Conservation (phyloP, 176 grass and related monocot species). For the Rhipidocladum racemiflorum region DNA sequence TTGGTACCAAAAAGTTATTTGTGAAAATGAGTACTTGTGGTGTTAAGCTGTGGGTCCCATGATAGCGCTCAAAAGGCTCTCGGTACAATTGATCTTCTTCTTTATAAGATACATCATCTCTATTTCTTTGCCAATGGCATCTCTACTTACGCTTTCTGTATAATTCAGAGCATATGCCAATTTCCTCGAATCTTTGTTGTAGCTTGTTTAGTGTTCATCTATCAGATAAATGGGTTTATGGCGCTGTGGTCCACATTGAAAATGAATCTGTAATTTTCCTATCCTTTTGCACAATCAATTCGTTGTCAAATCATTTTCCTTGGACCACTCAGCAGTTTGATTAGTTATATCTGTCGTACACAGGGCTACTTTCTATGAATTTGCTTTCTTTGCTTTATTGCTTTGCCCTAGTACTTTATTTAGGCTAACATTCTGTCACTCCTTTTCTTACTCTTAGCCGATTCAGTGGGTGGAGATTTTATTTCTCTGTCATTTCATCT, state of each 20-base stretch:
- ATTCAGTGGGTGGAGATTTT: conserved; percentile 9
- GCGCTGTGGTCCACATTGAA: conserved; percentile 37
- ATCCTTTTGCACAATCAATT: conserved; percentile 8
- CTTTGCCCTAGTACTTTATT: conserved; percentile 33
- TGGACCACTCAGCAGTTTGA: conserved; percentile 38
- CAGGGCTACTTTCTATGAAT: conserved; percentile 7
- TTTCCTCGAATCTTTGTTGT: conserved; percentile 2
- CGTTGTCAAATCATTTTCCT: conserved; percentile 39
- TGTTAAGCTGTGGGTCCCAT: conserved; percentile 39
- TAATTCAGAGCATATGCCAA: conserved; percentile 24
- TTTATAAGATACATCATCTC: conserved; percentile 37
- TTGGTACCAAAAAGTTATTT: conserved; percentile 37
- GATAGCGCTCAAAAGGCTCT: conserved; percentile 37
- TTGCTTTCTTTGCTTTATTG: conserved; percentile 31
- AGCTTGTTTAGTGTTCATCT: conserved; percentile 33
- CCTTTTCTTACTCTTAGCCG: conserved; percentile 13
- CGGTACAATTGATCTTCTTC: conserved; percentile 35
- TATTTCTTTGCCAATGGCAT: conserved; percentile 33
- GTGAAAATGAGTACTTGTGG: conserved; percentile 31
- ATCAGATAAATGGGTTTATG: conserved; percentile 3
- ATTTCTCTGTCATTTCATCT: conserved; percentile 23
- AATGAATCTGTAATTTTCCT: conserved; percentile 2
- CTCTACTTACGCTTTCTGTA: conserved; percentile 25
- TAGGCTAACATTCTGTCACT: conserved; percentile 3
- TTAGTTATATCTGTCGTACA: conserved; percentile 38